Evolutionary conservation across 345 rosid genomes (phyloP), one percentile per base, ranked within the genome.

Genomic region (Salix exigua): DNA sequence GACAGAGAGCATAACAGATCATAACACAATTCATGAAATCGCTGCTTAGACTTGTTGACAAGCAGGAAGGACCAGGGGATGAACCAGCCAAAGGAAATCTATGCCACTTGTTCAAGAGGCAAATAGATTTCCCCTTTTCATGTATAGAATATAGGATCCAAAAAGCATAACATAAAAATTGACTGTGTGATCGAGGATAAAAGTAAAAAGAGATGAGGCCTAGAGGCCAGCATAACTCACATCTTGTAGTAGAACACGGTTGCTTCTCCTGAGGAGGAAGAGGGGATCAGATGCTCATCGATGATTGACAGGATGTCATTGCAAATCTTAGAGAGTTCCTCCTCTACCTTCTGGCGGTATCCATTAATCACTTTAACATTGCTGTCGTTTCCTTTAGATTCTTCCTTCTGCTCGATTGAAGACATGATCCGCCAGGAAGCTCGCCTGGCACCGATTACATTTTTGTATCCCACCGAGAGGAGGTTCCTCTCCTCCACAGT

Each of bases 391-490:
- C 98, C 97, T 79, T 93, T 93, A 0, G 95, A 87, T 83, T 94
- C 98, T 80, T 94, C 98, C 85, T 91, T 95, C 85, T 95, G 99
- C 83, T 91, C 95, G 33, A 95, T 95, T 0, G 99, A 95, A 58
- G 99, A 92, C 99, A 95, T 93, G 53, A 95, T 95, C 61, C 98
- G 87, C 98, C 98, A 94, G 0, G 98, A 94, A 55, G 98, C 98
- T 62, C 99, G 76, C 76, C 99, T 82, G 11, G 97, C 97, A 8
- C 97, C 97, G 17, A 95, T 95, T 64, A 96, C 99, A 75, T 91
- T 91, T 73, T 93, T 96, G 88, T 96, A 96, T 14, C 98, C 99
- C 28, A 96, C 98, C 0, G 99, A 96, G 6, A 96, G 90, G 12
- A 96, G 91, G 83, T 96, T 96, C 88, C 99, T 90, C 88, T 96